Conservation (phyloP, 1,284 basidiomycete genomes). For the Irpex sp. region DNA sequence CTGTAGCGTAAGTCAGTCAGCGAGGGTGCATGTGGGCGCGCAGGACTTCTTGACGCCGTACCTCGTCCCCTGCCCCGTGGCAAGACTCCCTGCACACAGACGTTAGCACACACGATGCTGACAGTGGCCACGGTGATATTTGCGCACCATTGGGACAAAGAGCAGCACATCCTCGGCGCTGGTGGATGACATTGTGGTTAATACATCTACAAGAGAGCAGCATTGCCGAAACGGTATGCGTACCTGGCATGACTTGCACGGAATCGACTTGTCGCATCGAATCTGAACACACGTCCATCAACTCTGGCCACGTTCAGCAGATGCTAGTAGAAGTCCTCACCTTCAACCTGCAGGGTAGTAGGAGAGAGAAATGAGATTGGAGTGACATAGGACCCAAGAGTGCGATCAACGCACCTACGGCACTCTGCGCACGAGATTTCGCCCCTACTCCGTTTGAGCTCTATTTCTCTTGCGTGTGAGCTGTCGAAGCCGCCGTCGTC, state of each 20-base stretch:
- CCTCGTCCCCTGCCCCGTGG: slow-evolving; percentile 66
- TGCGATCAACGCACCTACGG: slow-evolving; percentile 49
- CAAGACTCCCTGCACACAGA: slow-evolving; percentile 25
- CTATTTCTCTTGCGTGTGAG: slow-evolving; percentile 36
- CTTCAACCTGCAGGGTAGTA: slow-evolving; percentile 20
- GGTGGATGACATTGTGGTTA: background rate
- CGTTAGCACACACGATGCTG: background rate
- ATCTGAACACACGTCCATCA: slow-evolving; percentile 32
- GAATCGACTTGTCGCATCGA: slow-evolving; percentile 76
- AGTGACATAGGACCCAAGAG: slow-evolving; percentile 9
- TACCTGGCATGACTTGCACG: slow-evolving; percentile 67
- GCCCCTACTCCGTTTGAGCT: slow-evolving; percentile 66
- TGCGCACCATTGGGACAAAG: slow-evolving; percentile 67
- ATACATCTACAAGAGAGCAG: background rate
- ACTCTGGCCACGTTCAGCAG: background rate
- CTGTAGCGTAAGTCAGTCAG: slow-evolving; percentile 29
- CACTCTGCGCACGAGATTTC: slow-evolving; percentile 74
- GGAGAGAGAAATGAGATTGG: slow-evolving; percentile 10
- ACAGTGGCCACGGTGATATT: background rate
- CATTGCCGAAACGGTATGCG: slow-evolving; percentile 12
- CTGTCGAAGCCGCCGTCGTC: slow-evolving; percentile 28
- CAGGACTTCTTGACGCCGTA: slow-evolving; percentile 23
- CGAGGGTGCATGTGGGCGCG: background rate
- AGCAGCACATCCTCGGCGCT: slow-evolving; percentile 62
- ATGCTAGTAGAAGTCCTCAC: slow-evolving; percentile 9